Conservation (phyloP, 192 early-diverging fungal genomes). For the Coemansia interrupta region DNA sequence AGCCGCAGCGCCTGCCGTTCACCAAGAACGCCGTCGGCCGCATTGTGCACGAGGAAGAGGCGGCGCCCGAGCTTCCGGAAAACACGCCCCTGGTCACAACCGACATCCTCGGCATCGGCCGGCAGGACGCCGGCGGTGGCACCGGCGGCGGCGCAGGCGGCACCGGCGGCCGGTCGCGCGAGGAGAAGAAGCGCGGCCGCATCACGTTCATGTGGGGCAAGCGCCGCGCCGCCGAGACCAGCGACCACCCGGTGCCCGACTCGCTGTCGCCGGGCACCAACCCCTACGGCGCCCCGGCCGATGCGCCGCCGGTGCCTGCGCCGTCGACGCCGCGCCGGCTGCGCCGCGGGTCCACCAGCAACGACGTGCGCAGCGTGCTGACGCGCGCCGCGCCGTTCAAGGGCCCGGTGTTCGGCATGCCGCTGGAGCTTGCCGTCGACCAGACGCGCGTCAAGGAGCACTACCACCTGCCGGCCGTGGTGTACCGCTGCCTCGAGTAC, state of each 20-base stretch:
- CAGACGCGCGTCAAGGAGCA: constrained; percentile 68
- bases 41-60: constrained; percentile 52
- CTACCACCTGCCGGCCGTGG: constrained; percentile 82
- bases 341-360: constrained; percentile 43
- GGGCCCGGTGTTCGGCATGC: constrained; percentile 76
- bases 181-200: constrained; percentile 55
- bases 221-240: constrained; percentile 29
- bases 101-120: constrained; percentile 51
- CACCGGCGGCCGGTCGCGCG: constrained; percentile 29
- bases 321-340: constrained; percentile 32
- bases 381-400: constrained; percentile 15
- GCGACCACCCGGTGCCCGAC: constrained; percentile 31
- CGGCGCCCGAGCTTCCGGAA: constrained; percentile 29
- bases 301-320: constrained; percentile 19
- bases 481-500: constrained; percentile 95
- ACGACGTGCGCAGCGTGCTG: constrained; percentile 15
- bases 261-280: constrained; percentile 12
- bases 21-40: constrained; percentile 50
- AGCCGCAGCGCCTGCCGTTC: constrained; percentile 19
- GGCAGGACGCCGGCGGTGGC: constrained; percentile 15
- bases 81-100: constrained; percentile 50
- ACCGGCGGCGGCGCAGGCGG: constrained; percentile 7
- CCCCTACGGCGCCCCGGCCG: constrained; percentile 13
- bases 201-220: constrained; percentile 57
- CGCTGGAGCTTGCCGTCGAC: constrained; percentile 75